Conservation (phyloP, 1,139 yeast genomes). For the Nakaseomyces sp. region DNA sequence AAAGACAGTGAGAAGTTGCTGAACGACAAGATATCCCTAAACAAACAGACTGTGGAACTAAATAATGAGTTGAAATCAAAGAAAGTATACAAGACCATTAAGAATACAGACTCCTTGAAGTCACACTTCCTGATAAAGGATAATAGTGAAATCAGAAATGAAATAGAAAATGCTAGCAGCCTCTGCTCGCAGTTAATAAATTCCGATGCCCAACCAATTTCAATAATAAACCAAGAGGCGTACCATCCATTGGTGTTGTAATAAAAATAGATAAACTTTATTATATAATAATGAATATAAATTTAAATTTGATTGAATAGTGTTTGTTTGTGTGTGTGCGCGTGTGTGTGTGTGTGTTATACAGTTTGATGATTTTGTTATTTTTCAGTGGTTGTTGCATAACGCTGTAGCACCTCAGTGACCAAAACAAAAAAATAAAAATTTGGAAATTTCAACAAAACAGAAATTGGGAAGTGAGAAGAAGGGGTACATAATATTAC, state of each 20-base stretch:
- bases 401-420: neutral
- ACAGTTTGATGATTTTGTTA: no score
- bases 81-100: conserved; percentile 2
- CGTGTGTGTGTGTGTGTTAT: no score
- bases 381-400: no score
- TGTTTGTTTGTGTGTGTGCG: no score
- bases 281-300: neutral
- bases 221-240: neutral
- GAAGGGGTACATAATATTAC: no score
- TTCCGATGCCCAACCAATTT: neutral
- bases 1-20: conserved; percentile 26
- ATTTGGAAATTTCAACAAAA: neutral
- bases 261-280: neutral
- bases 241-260: conserved; percentile 5
- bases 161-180: neutral
- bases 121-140: conserved; percentile 3
- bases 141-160: neutral
- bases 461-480: neutral
- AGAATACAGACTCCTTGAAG: neutral
- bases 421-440: neutral
- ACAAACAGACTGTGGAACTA: conserved; percentile 27
- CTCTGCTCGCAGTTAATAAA: neutral
- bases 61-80: conserved; percentile 12
- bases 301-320: no score
- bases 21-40: conserved; percentile 27